phyloP scores from a whole-genome alignment of 305 asterid genomes.

The Fraxinus velutina region DNA sequence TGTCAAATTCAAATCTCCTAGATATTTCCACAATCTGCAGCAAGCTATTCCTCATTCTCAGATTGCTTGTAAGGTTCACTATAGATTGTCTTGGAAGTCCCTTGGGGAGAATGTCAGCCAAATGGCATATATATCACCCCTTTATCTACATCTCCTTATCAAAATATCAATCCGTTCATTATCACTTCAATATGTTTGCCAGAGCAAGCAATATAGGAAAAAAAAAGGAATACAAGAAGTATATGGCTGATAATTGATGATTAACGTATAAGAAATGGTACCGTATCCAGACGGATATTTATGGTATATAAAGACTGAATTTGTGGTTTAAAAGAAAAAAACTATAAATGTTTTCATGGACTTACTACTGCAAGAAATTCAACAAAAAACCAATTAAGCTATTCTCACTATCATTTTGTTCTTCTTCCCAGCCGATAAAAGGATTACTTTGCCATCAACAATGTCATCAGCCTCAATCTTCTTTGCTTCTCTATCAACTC shows the following conservation, averaged over 20 bases:
- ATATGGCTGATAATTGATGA: not conserved
- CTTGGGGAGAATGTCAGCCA: not conserved
- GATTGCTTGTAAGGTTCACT: not conserved
- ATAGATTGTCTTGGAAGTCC: not conserved
- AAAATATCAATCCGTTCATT: not conserved
- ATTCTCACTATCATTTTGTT: conserved; percentile 80
- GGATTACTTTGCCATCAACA: conserved; percentile 69
- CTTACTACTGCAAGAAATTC: not conserved
- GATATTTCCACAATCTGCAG: not conserved
- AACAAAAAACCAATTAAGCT: conserved; percentile 30
- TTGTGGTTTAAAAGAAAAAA: not conserved
- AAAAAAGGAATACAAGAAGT: not conserved
- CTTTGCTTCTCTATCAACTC: conserved; percentile 70
- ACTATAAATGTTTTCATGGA: not conserved
- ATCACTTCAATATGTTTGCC: not conserved
- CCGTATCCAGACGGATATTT: not conserved
- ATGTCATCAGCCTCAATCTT: conserved; percentile 70
- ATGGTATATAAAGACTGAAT: not conserved
- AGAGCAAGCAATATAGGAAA: not conserved
- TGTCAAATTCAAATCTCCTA: not conserved
- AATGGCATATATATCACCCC: not conserved
- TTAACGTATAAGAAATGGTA: not conserved
- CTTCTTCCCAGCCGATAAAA: conserved; percentile 90
- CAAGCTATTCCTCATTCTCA: not conserved
- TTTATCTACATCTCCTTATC: not conserved